Evolutionary conservation across 495 filamentous ascomycete species (phyloP).

Genomic region (Penicillium verhagenii): DNA sequence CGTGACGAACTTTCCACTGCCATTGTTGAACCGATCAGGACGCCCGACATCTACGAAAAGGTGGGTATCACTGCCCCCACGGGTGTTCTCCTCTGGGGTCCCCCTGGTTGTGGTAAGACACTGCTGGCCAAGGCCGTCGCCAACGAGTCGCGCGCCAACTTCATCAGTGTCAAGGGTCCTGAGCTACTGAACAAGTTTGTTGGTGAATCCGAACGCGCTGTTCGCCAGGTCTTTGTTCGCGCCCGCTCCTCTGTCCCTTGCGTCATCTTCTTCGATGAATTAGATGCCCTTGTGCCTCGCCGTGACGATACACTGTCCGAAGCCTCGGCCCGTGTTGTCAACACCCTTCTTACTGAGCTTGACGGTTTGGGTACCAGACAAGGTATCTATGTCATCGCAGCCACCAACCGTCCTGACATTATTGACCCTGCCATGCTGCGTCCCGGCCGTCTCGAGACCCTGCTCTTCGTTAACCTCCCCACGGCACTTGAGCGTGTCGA

Average conservation of each 20-base stretch:
- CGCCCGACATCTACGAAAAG: conserved; percentile 73
- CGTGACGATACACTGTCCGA: conserved; percentile 81
- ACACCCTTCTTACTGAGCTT: conserved; percentile 93
- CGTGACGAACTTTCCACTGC: conserved; percentile 81
- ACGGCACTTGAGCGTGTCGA: conserved; percentile 75
- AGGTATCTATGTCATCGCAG: conserved; percentile 93
- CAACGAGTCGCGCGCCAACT: conserved; percentile 93
- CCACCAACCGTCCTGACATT: conserved; percentile 93
- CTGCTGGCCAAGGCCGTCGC: conserved; percentile 94
- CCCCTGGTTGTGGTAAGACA: conserved; percentile 95
- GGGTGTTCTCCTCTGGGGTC: conserved; percentile 94
- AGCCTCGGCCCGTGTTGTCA: conserved; percentile 84
- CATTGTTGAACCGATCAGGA: conserved; percentile 89
- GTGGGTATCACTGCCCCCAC: conserved; percentile 88
- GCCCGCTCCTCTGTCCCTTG: conserved; percentile 85
- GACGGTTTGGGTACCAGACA: conserved; percentile 77
- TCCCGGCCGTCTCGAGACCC: conserved; percentile 84
- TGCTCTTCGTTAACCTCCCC: conserved; percentile 88
- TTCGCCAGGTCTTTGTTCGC: conserved; percentile 88
- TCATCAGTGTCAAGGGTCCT: conserved; percentile 96
- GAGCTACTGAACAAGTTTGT: conserved; percentile 95
- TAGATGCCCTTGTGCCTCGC: conserved; percentile 86
- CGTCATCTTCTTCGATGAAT: conserved; percentile 96
- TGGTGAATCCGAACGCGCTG: conserved; percentile 89
- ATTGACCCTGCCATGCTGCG: conserved; percentile 95